Base-by-base conservation (phyloP, 257 asterid species). In the Linaria vulgaris region DNA sequence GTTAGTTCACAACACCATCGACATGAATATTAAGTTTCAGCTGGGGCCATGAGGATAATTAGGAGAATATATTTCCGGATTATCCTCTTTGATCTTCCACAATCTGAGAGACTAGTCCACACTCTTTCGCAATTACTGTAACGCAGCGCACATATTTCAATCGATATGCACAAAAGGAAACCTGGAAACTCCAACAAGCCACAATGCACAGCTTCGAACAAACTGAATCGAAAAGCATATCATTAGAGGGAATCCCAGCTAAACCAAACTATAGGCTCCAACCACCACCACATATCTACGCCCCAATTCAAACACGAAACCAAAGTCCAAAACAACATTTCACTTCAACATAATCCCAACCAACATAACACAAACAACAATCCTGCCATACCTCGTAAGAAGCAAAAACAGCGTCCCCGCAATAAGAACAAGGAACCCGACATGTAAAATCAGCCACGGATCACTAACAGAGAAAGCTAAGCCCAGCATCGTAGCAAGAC, bases 391-490 rank as follows among this genome's bases (percentile, higher is more conserved):
- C 34, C 95, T 72, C 83, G 64, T 80, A 60, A 90, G 92, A 63
- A 94, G 97, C 75, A 90, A 44, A 82, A 92, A 89, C 20, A 89
- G 95, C 38, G 88, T 74, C 9, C 80, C 97, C 7, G 84, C 77
- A 22, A 94, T 75, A 8, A 94, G 76, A 51, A 94, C 86, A 59
- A 94, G 97, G 71, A 94, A 69, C 0, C 79, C 62, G 67, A 94
- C 88, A 56, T 94, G 99, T 59, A 90, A 79, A 12, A 87, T 72
- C 80, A 90, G 72, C 15, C 76, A 69, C 39, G 79, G 76, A 72
- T 90, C 99, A 68, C 92, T 83, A 19, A 75, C 78, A 20, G 99
- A 82, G 77, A 94, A 87, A 19, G 97, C 95, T 68, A 90, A 74
- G 50, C 94, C 87, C 76, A 94, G 66, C 90, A 94, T 79, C 47